Evolutionary conservation across 2,329 filamentous ascomycete species (phyloP), one percentile per base, ranked within the genome.

Genomic region (Pseudopithomyces chartarum): DNA sequence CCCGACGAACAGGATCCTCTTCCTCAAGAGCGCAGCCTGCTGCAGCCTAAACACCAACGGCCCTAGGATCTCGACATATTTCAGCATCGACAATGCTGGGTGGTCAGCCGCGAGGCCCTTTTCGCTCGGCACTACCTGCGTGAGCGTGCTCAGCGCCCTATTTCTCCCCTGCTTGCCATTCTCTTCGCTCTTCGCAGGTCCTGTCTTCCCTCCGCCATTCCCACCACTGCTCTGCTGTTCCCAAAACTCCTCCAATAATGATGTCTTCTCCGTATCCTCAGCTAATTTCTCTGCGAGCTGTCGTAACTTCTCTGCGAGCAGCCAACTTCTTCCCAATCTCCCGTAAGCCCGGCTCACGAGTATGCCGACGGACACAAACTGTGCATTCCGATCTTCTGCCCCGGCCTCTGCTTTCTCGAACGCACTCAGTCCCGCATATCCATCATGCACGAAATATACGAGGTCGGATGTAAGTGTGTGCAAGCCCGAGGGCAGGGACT

Each of bases 31-130:
- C 7, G 93, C 92, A 43, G 92, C 92, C 66, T 95, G 87, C 66
- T 97, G 90, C 60, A 99, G 85, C 11, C 95, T 91, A 70, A 97
- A 99, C 49, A 98, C 86, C 54, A 99, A 81, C 1, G 95, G 95
- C 0, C 95, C 95, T 71, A 98, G 96, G 8, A 85, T 86, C 64
- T 95, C 88, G 44, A 98, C 78, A 60, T 97, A 86, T 33, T 84
- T 82, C 11, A 88, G 85, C 62, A 98, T 83, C 53, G 91, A 95
- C 77, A 92, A 87, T 2, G 93, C 94, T 12, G 95, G 95, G 71
- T 99, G 95, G 68, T 89, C 89, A 20, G 86, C 83, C 1, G 90
- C 89, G 52, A 97, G 80, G 50, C 83, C 84, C 74, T 93, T 85
- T 26, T 86, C 85, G 2, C 84, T 79, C 0, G 84, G 81, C 32